Percentiles rank a stretch among this genome's conserved stretches.
These are phyloP conservation scores for Ceratobasidium sp. DNA, from an alignment of 1,284 basidiomycete genomes.

Conservation along the genomic window DNA sequence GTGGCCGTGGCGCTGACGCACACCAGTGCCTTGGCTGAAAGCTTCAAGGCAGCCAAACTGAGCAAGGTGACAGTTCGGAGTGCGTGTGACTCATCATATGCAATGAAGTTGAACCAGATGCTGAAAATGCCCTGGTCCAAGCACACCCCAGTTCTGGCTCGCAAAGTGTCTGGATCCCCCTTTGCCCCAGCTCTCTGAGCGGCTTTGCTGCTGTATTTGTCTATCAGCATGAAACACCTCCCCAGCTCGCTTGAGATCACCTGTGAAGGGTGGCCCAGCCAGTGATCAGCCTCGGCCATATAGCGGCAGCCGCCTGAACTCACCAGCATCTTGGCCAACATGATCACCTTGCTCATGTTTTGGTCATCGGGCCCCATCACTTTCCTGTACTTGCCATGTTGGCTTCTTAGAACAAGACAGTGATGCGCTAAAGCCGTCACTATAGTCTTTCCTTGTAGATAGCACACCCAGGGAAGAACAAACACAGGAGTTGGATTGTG, in stretches of 20 bases:
- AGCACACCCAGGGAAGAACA: too few species aligned
- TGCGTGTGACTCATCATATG: constrained; percentile 13
- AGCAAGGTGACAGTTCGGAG: background rate
- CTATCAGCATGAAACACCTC: background rate
- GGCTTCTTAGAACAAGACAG: too few species aligned
- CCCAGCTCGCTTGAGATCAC: background rate
- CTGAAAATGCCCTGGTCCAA: background rate
- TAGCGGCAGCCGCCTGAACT: background rate
- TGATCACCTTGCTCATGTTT: background rate
- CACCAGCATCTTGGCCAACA: constrained; percentile 5
- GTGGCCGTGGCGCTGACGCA: constrained; percentile 8
- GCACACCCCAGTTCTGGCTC: background rate
- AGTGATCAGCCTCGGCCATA: background rate
- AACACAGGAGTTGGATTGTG: too few species aligned
- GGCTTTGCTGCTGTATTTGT: background rate
- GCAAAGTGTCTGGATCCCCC: background rate
- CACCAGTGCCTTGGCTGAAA: constrained; percentile 1
- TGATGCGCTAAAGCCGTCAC: too few species aligned
- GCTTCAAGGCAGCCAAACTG: background rate
- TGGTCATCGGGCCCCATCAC: background rate
- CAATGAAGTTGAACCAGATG: background rate
- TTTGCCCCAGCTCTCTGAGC: background rate
- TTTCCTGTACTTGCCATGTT: background rate
- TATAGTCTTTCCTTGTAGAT: too few species aligned
- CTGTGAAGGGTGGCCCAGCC: background rate